phyloP scores from a whole-genome alignment of 441 rosid species.

The Euphorbia corollata region DNA sequence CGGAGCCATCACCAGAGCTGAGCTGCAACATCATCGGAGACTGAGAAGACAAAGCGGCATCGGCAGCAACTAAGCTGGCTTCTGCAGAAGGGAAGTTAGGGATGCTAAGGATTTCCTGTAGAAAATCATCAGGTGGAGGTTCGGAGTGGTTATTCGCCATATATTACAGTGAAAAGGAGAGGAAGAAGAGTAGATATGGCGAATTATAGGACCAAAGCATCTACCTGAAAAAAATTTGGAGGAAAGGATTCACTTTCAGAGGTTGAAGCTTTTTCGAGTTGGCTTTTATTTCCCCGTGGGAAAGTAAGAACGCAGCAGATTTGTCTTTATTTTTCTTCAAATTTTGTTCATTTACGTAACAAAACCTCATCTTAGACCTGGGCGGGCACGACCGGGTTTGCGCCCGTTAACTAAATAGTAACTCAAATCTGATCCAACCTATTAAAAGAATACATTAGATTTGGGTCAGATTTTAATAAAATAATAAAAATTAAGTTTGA shows the following conservation, averaged over 20 bases:
- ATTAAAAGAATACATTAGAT: too few species aligned
- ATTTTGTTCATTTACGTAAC: conserved; percentile 18
- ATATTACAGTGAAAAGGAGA: conserved; percentile 5
- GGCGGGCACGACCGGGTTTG: too few species aligned
- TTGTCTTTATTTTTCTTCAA: conserved; percentile 28
- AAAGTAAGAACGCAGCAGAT: background rate
- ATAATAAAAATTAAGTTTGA: too few species aligned
- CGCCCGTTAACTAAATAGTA: too few species aligned
- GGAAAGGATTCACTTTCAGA: conserved; percentile 11
- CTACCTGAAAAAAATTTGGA: conserved; percentile 26
- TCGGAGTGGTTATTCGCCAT: conserved; percentile 61
- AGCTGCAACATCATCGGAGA: conserved; percentile 82
- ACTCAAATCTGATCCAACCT: too few species aligned
- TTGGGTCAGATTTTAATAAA: too few species aligned
- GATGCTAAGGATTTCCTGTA: conserved; percentile 76
- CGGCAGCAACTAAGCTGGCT: conserved; percentile 31
- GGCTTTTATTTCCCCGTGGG: conserved; percentile 2
- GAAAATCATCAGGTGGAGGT: conserved; percentile 67
- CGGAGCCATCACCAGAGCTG: conserved; percentile 62
- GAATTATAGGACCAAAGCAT: conserved; percentile 22
- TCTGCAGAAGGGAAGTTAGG: conserved; percentile 58
- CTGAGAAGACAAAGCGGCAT: conserved; percentile 33
- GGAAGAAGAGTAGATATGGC: conserved; percentile 13
- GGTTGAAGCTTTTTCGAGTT: background rate
- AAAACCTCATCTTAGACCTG: conserved; percentile 19